phyloP scores from a whole-genome alignment of 306 rosid genomes.

The Senna tora region DNA sequence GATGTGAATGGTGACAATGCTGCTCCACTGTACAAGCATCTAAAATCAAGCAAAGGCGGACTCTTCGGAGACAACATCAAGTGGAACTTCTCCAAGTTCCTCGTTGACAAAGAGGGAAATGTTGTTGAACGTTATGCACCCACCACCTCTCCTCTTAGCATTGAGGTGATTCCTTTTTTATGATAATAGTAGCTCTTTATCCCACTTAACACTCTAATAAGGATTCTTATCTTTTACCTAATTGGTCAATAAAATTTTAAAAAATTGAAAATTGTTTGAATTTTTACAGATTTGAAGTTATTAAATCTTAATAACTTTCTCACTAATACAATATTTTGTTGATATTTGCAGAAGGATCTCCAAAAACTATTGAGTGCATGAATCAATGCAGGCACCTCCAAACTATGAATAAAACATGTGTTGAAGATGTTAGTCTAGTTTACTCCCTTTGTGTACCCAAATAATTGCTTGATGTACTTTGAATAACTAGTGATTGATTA shows the following conservation, averaged over 20 bases:
- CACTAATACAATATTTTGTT: constrained; percentile 23
- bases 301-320: no score
- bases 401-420: constrained; percentile 8
- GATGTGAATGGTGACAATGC: constrained; percentile 75
- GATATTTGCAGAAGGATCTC: constrained; percentile 59
- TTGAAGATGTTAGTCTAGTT: constrained; percentile 33
- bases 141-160: constrained; percentile 91
- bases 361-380: constrained; percentile 52
- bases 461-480: constrained; percentile 7
- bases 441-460: constrained; percentile 17
- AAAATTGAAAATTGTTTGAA: no score
- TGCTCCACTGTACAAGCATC: constrained; percentile 78
- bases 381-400: constrained; percentile 26
- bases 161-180: constrained; percentile 61
- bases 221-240: no score
- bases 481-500: neutral
- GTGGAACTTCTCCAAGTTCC: constrained; percentile 96
- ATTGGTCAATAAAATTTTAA: no score
- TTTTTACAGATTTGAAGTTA: no score
- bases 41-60: constrained; percentile 93
- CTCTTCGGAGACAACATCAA: constrained; percentile 80
- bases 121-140: constrained; percentile 96
- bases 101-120: constrained; percentile 85
- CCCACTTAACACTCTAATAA: constrained; percentile 2
- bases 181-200: neutral